phyloP scores from a whole-genome alignment of 2,329 filamentous ascomycete species.

The Trematosphaeria pertusa region DNA sequence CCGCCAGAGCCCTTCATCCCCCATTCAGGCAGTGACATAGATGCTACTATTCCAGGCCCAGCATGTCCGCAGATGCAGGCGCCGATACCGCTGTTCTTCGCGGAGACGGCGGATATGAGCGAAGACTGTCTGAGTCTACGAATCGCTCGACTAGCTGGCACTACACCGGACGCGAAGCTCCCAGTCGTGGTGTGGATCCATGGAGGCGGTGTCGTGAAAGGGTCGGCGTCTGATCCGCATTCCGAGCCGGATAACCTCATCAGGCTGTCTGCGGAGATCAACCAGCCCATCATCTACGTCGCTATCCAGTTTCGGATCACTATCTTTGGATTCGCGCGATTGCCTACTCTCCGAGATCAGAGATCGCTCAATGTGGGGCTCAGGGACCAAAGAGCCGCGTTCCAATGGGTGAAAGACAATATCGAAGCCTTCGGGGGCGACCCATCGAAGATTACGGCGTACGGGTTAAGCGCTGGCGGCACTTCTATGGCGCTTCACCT shows the following conservation, averaged over 20 bases:
- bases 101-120: constrained; percentile 13
- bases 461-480: constrained; percentile 43
- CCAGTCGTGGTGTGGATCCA: constrained; percentile 14
- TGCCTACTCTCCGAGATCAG: constrained; percentile 25
- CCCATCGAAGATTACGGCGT: constrained; percentile 34
- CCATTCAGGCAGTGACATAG: background rate
- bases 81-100: constrained; percentile 16
- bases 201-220: constrained; percentile 16
- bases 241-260: constrained; percentile 52
- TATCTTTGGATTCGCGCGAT: constrained; percentile 40
- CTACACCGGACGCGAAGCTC: constrained; percentile 2
- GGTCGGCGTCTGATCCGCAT: constrained; percentile 19
- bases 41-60: constrained; percentile 11
- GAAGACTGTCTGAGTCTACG: constrained; percentile 18
- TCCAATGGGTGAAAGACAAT: constrained; percentile 39
- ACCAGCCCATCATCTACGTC: constrained; percentile 33
- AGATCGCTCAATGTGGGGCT: constrained; percentile 38
- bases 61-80: constrained; percentile 14
- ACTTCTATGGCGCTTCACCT: constrained; percentile 24
- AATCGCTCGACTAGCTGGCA: constrained; percentile 3
- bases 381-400: constrained; percentile 34
- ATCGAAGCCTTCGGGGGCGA: constrained; percentile 40
- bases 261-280: constrained; percentile 49
- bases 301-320: constrained; percentile 30
- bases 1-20: constrained; percentile 15